These are phyloP conservation scores for Cenchrus americanus DNA, from an alignment of 176 grass and related monocot species.

Conservation along the genomic window DNA sequence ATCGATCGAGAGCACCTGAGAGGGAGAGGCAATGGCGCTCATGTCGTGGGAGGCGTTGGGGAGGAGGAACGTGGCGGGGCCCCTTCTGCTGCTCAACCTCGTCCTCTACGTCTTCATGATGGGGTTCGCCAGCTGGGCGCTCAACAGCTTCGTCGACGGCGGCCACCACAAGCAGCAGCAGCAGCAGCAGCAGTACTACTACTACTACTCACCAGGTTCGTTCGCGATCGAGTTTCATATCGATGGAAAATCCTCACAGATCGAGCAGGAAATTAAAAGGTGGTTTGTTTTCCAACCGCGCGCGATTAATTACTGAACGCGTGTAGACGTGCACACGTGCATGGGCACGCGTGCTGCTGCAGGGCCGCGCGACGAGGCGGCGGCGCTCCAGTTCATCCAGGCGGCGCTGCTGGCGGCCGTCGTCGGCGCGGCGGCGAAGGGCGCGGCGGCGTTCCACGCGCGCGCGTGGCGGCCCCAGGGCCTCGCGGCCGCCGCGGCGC, in stretches of 20 bases:
- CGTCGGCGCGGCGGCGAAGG: conserved; percentile 47
- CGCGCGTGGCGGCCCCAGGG: conserved; percentile 48
- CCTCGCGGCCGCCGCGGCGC: conserved; percentile 44
- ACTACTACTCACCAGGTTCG: conserved; percentile 25
- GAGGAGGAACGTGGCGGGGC: conserved; percentile 38
- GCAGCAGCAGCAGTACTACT: neutral
- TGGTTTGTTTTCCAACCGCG: neutral
- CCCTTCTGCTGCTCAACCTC: conserved; percentile 56
- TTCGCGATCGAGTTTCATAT: neutral
- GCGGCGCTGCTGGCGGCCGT: conserved; percentile 47
- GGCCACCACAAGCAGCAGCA: conserved; percentile 6
- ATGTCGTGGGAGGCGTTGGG: conserved; percentile 1
- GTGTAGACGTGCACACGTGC: neutral
- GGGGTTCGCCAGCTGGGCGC: conserved; percentile 48
- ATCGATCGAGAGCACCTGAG: neutral
- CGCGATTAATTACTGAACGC: neutral
- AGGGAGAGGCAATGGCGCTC: neutral
- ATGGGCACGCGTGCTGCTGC: neutral
- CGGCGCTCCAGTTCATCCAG: conserved; percentile 54
- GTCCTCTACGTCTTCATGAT: conserved; percentile 47
- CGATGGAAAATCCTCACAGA: neutral
- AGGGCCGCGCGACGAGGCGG: conserved; percentile 39
- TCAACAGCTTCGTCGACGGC: conserved; percentile 43
- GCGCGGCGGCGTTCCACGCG: conserved; percentile 51
- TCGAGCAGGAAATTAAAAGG: too few relatives aligned